Evolutionary conservation across 805 yeast species (phyloP), one percentile per base, ranked within the genome.

Genomic region (Yarrowia porcina): DNA sequence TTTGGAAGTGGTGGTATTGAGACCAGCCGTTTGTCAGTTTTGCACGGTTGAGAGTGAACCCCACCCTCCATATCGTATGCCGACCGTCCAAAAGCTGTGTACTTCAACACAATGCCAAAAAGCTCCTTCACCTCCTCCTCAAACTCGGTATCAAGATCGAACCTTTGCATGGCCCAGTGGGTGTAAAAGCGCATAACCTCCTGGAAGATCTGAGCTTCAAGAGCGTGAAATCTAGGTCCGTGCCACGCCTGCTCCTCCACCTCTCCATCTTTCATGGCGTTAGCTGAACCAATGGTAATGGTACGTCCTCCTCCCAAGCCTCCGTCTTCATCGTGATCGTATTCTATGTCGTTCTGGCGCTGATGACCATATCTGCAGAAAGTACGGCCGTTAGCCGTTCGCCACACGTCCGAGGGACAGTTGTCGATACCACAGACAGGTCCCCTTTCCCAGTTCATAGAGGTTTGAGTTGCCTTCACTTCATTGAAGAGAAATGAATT

Each of bases 321-420:
- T n/a, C 17, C 49, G 1, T 20, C 49, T 2, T 13, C 61, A 10
- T 56, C 49, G 9, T 15, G 13, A 30, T 41, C 49, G 30, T 7
- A 39, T 15, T 18, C 49, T n/a, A 20, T 5, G n/a, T 56, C 49
- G 30, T 30, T n/a, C 11, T 27, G 38, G 21, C 49, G 49, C 17
- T 28, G 91, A 74, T 93, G 99, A 5, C 98, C 98, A 70, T 82
- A 87, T 69, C 89, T 93, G 72, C 99, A 93, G 11, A 92, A 86
- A 63, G 85, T 81, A 57, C 83, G 83, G 25, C 99, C 99, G 69
- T 88, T 90, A 3, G 84, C 76, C 30, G 83, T 73, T 57, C 87
- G 80, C 83, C 90, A 93, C 57, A 86, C 80, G 38, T 84, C 76
- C 0, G 97, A 88, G 4, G 88, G 83, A 74, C 99, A 93, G 76